These are phyloP conservation scores for Kockiozyma suomiensis DNA, from an alignment of 805 yeast species.

Conservation along the genomic window DNA sequence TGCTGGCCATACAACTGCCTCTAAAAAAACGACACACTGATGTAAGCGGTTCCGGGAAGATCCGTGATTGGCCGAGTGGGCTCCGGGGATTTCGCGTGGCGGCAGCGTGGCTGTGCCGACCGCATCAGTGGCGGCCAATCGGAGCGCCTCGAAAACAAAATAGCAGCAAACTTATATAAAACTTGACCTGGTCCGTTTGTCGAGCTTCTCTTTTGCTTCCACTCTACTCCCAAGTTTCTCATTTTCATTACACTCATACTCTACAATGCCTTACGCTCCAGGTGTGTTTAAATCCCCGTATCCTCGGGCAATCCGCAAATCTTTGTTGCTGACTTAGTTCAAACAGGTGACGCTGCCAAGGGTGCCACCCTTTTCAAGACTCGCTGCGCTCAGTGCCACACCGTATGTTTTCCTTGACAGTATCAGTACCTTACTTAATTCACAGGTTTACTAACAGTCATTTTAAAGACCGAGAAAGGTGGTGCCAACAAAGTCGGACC, in stretches of 20 bases:
- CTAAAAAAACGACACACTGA: neutral
- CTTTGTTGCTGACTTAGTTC: neutral
- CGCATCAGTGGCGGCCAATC: slow-evolving; percentile 26
- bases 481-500: slow-evolving; percentile 99
- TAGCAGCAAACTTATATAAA: neutral
- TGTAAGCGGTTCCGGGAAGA: neutral
- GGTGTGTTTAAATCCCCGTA: slow-evolving; percentile 11
- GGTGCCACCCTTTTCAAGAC: slow-evolving; percentile 99
- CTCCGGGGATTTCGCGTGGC: slow-evolving; percentile 2
- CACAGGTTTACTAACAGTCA: neutral
- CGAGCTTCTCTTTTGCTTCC: neutral
- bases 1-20: neutral
- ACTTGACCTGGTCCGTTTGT: neutral
- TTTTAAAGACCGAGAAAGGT: slow-evolving; percentile 61
- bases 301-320: too few relatives aligned
- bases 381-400: slow-evolving; percentile 99
- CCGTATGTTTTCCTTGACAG: slow-evolving; percentile 49
- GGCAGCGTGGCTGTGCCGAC: slow-evolving; percentile 2
- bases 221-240: neutral
- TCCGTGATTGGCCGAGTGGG: slow-evolving; percentile 3
- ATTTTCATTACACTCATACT: neutral
- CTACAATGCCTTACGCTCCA: slow-evolving; percentile 31
- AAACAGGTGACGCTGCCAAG: slow-evolving; percentile 76
- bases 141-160: slow-evolving; percentile 3
- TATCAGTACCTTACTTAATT: neutral